Percentiles rank a stretch among this genome's conserved stretches.
phyloP scores from a whole-genome alignment of 805 yeast species.

The Cyberlindnera subsufficiens region DNA sequence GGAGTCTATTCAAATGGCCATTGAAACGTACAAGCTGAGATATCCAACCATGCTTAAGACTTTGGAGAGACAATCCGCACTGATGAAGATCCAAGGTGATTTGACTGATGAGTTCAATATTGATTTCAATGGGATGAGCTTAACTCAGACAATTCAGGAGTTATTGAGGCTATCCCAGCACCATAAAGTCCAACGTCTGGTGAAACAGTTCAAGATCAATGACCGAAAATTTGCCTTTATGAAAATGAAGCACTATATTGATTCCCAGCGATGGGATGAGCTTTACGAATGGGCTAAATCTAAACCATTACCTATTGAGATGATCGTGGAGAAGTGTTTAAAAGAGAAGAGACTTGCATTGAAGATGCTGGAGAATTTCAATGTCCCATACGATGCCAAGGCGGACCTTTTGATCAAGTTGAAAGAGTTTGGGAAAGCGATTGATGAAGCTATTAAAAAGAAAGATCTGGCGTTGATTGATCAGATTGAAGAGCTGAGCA shows the following conservation, averaged over 20 bases:
- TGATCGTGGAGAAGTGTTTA: conserved; percentile 33
- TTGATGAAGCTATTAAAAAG: conserved; percentile 18
- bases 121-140: conserved; percentile 36
- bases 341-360: conserved; percentile 15
- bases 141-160: conserved; percentile 41
- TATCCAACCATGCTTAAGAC: conserved; percentile 31
- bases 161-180: conserved; percentile 44
- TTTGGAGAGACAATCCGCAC: conserved; percentile 38
- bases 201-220: conserved; percentile 48
- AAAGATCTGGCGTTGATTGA: conserved; percentile 13
- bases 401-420: conserved; percentile 13
- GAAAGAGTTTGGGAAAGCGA: conserved; percentile 14
- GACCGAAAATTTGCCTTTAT: conserved; percentile 53
- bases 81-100: conserved; percentile 38
- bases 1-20: conserved; percentile 17
- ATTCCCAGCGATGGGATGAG: conserved; percentile 45
- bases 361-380: conserved; percentile 12
- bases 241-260: conserved; percentile 42
- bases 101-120: conserved; percentile 36
- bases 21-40: conserved; percentile 23
- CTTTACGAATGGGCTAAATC: conserved; percentile 45
- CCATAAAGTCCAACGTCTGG: conserved; percentile 40
- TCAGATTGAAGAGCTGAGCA: conserved; percentile 4
- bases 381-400: conserved; percentile 13
- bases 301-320: conserved; percentile 48